These are phyloP conservation scores for Candida insectalens DNA, from an alignment of 805 yeast genomes.

Conservation along the genomic window DNA sequence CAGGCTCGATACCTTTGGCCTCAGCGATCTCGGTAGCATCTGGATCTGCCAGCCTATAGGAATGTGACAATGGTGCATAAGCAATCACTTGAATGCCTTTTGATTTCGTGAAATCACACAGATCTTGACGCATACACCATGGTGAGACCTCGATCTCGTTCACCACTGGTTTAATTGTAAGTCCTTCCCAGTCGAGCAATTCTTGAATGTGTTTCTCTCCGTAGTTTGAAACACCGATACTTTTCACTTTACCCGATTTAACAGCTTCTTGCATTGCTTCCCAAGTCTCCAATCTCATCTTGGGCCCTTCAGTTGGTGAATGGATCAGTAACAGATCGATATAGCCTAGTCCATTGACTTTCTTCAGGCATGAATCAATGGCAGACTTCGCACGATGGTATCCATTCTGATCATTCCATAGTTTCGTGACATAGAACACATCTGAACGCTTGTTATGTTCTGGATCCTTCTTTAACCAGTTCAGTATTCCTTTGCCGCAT, in stretches of 20 bases:
- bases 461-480: slow-evolving; percentile 30
- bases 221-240: slow-evolving; percentile 75
- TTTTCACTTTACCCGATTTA: slow-evolving; percentile 43
- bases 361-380: slow-evolving; percentile 41
- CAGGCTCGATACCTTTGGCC: slow-evolving; percentile 39
- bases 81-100: slow-evolving; percentile 60
- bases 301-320: slow-evolving; percentile 43
- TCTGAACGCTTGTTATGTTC: slow-evolving; percentile 34
- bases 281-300: slow-evolving; percentile 51
- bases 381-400: slow-evolving; percentile 48
- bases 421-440: slow-evolving; percentile 58
- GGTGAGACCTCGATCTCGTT: slow-evolving; percentile 83
- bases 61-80: slow-evolving; percentile 66
- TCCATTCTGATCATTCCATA: slow-evolving; percentile 63
- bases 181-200: slow-evolving; percentile 44
- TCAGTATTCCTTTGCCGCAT: slow-evolving; percentile 37
- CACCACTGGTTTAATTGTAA: slow-evolving; percentile 53
- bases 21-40: slow-evolving; percentile 39
- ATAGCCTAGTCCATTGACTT: slow-evolving; percentile 48
- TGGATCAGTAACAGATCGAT: slow-evolving; percentile 66
- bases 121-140: slow-evolving; percentile 61
- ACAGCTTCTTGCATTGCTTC: slow-evolving; percentile 68
- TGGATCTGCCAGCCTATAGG: slow-evolving; percentile 47
- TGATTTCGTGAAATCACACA: slow-evolving; percentile 49
- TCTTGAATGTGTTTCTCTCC: slow-evolving; percentile 53